Conservation (phyloP, 1,284 basidiomycete genomes). For the Polyporus tsugae region DNA sequence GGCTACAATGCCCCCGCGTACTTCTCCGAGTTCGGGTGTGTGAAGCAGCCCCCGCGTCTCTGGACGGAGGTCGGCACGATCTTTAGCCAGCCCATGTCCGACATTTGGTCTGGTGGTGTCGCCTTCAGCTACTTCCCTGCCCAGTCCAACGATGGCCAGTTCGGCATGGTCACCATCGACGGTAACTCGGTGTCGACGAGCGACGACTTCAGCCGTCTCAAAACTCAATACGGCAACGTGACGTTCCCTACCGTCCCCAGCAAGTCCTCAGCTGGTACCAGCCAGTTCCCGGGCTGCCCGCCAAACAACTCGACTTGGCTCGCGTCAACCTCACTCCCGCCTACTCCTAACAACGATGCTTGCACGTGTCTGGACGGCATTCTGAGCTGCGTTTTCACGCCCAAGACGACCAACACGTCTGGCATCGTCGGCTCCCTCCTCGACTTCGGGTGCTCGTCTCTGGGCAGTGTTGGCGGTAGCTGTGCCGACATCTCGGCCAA, state of each 20-base stretch:
- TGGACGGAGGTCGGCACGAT: conserved; percentile 88
- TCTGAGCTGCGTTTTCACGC: conserved; percentile 78
- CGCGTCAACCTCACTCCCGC: conserved; percentile 77
- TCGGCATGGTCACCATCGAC: conserved; percentile 86
- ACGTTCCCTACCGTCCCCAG: conserved; percentile 73
- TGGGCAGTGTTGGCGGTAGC: conserved; percentile 65
- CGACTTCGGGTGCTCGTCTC: conserved; percentile 73
- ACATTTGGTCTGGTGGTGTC: conserved; percentile 88
- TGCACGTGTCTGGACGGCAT: conserved; percentile 79
- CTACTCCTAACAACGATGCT: conserved; percentile 83
- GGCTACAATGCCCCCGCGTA: conserved; percentile 85
- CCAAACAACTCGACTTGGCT: conserved; percentile 63
- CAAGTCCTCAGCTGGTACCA: conserved; percentile 57
- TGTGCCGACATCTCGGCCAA: conserved; percentile 79
- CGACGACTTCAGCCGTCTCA: conserved; percentile 76
- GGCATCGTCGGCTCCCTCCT: conserved; percentile 74
- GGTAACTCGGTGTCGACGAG: conserved; percentile 66
- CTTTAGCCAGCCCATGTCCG: conserved; percentile 74
- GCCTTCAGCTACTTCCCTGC: conserved; percentile 92
- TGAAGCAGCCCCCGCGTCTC: conserved; percentile 66
- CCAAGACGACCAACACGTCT: conserved; percentile 69
- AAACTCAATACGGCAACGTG: conserved; percentile 65
- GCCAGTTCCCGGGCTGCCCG: conserved; percentile 74
- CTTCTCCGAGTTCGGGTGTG: conserved; percentile 92
- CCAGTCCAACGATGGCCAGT: conserved; percentile 67